phyloP scores from a whole-genome alignment of 352 stramenopile species.

The Elongisporangium prolatum region DNA sequence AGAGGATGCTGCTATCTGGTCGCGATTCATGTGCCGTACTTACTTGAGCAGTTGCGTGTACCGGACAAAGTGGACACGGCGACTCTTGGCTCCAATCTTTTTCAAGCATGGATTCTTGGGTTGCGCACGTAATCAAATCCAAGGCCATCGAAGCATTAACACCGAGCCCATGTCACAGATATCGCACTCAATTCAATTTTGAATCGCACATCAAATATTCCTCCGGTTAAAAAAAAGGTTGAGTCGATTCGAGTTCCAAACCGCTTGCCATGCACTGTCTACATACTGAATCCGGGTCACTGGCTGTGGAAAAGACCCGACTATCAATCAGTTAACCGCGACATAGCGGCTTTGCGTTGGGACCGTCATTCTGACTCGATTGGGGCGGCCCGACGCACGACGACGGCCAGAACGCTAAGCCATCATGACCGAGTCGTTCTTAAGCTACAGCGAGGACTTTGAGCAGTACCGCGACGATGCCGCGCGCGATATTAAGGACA shows the following conservation, averaged over 20 bases:
- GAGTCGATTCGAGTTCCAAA: neutral
- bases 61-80: neutral
- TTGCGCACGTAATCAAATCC: neutral
- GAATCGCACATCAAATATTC: neutral
- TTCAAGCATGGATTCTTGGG: neutral
- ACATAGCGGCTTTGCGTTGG: neutral
- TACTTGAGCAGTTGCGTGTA: neutral
- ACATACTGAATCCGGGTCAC: neutral
- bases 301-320: neutral
- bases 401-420: neutral
- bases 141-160: neutral
- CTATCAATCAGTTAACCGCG: neutral
- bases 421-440: conserved; percentile 73
- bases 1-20: too few species aligned
- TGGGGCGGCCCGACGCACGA: neutral
- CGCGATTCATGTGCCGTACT: too few species aligned
- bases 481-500: conserved; percentile 61
- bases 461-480: conserved; percentile 79
- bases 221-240: neutral
- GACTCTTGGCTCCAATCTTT: neutral
- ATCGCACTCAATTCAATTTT: neutral
- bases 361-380: neutral
- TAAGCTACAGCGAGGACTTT: conserved; percentile 83
- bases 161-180: neutral
- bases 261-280: neutral